Evolutionary conservation across 129 eudicot genomes (phyloP).

Genomic region (Flaveria bidentis): DNA sequence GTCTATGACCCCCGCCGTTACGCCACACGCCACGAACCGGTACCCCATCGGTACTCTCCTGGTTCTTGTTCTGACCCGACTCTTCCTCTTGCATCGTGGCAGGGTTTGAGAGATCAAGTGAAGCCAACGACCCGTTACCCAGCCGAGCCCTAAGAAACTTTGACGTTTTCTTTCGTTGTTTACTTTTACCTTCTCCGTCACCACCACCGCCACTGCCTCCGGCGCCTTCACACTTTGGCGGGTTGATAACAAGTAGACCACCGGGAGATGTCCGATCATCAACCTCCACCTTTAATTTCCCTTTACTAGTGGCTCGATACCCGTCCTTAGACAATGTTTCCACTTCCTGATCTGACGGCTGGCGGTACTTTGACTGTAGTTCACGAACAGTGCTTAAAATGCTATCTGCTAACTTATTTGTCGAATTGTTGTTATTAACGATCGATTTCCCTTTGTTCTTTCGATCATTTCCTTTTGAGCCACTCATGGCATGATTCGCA

Average conservation of each 20-base stretch:
- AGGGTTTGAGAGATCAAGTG: slow-evolving; percentile 51
- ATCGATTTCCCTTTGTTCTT: slow-evolving; percentile 52
- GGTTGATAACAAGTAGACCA: slow-evolving; percentile 29
- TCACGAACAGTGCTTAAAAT: slow-evolving; percentile 54
- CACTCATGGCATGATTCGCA: slow-evolving; percentile 41
- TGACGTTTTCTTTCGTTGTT: slow-evolving; percentile 76
- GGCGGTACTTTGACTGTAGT: slow-evolving; percentile 52
- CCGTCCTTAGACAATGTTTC: slow-evolving; percentile 83
- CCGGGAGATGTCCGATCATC: slow-evolving; percentile 39
- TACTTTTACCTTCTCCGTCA: slow-evolving; percentile 45
- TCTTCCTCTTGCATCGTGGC: not conserved
- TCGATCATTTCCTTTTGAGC: slow-evolving; percentile 30
- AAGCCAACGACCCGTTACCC: slow-evolving; percentile 71
- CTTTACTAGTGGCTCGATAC: slow-evolving; percentile 60
- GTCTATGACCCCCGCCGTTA: slow-evolving; percentile 82
- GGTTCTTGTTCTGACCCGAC: slow-evolving; percentile 24
- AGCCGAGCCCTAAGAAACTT: slow-evolving; percentile 81
- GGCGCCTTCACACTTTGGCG: slow-evolving; percentile 33
- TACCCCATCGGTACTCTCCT: slow-evolving; percentile 36
- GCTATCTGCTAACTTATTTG: slow-evolving; percentile 59
- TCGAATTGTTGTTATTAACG: slow-evolving; percentile 40
- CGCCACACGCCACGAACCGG: slow-evolving; percentile 86
- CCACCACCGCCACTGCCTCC: slow-evolving; percentile 26
- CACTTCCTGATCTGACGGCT: slow-evolving; percentile 52
- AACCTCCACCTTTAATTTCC: slow-evolving; percentile 46